Conservation (phyloP, 2,329 filamentous ascomycete species). For the Colletotrichum paranaense region DNA sequence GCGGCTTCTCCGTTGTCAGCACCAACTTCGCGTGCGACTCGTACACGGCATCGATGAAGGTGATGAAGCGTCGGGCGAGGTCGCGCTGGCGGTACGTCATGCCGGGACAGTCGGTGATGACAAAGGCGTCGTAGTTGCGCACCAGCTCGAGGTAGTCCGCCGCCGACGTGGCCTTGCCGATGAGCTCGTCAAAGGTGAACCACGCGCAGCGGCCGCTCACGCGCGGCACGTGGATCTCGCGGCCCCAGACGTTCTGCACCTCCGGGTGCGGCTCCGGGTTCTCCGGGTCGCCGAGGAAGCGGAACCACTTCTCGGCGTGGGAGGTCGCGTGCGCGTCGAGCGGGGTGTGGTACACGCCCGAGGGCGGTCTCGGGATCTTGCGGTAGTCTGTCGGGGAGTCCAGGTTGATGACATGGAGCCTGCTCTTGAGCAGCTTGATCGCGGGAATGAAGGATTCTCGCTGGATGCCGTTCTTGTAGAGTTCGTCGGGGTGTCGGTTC, state of each 20-base stretch:
- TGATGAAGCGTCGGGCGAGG: constrained; percentile 92
- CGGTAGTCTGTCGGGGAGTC: constrained; percentile 97
- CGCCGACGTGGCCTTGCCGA: constrained; percentile 87
- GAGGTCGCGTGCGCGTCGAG: constrained; percentile 80
- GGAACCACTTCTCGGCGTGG: constrained; percentile 96
- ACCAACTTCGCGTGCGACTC: constrained; percentile 94
- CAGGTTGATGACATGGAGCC: constrained; percentile 90
- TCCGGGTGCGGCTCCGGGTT: constrained; percentile 80
- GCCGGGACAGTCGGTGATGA: constrained; percentile 89
- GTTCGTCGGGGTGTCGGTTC: constrained; percentile 94
- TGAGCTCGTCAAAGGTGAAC: constrained; percentile 94
- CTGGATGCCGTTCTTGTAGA: constrained; percentile 99
- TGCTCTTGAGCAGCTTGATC: constrained; percentile 88
- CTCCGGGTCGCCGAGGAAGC: constrained; percentile 88
- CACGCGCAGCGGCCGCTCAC: constrained; percentile 89
- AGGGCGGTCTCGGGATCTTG: constrained; percentile 92
- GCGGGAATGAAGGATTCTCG: constrained; percentile 95
- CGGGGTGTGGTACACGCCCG: constrained; percentile 92
- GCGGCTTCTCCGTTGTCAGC: constrained; percentile 86
- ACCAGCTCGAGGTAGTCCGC: constrained; percentile 96
- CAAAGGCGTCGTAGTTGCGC: constrained; percentile 89
- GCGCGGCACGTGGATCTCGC: constrained; percentile 86
- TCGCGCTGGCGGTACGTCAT: constrained; percentile 92
- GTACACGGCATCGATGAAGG: constrained; percentile 96
- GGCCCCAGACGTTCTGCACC: constrained; percentile 89